Base-by-base conservation (phyloP, 305 asterid species). In the Rubia tinctorum region DNA sequence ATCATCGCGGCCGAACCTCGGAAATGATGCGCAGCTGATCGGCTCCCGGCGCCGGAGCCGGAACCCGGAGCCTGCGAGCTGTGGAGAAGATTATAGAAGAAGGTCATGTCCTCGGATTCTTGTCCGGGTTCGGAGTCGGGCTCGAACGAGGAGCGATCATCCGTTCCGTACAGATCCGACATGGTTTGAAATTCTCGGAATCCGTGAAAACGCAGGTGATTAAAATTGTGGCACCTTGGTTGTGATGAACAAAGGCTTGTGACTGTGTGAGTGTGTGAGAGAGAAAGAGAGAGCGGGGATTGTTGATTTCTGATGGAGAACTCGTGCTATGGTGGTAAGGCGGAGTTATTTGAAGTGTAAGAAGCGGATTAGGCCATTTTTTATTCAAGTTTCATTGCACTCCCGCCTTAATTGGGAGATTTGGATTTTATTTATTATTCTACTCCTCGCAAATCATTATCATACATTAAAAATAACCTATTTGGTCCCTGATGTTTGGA, bases 41-140 rank as follows among this genome's bases (percentile, higher is more conserved):
- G 71, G 12, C 40, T 47, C 6, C 73, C 76, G 70, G 85, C 82
- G 8, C 84, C 80, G 30, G 87, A 71, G 20, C 73, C 75, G 72
- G 84, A 83, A 11, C 85, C 80, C 39, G 87, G 75, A 40, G 86
- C 69, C 42, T 82, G 85, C 23, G 97, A 83, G 79, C 74, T 82
- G 20, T 94, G 91, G 60, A 91, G 91, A 77, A 90, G 86, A 76
- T 88, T 88, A 71, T 87, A 91, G 88, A 67, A 86, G 86, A 25
- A 82, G 59, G 89, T 83, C 92, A 94, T 88, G 61, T 91, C 99
- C 70, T 91, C 99, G 17, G 93, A 84, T 82, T 91, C 97, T 10
- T 72, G 72, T 27, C 71, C 79, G 61, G 76, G 69, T 44, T 72
- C 76, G 75, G 72, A 66, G 44, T 59, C 77, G 18, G 73, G 76